Evolutionary conservation across 148 eudicot genomes (phyloP).

Genomic region (Rhododendron simsii): DNA sequence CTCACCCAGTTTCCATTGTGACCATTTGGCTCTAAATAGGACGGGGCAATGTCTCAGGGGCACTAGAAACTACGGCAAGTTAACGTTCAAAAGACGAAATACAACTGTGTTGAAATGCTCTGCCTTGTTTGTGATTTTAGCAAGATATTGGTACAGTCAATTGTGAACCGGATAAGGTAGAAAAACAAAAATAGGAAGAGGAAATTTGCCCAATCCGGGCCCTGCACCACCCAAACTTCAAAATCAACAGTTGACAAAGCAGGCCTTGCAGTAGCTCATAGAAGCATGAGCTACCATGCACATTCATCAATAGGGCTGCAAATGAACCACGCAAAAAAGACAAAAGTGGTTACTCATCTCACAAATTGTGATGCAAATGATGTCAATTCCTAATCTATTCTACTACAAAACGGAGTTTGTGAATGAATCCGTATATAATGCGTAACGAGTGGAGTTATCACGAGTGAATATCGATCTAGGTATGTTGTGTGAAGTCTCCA

Average conservation of each 20-base stretch:
- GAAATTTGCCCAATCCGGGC: not conserved
- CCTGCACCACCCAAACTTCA: not conserved
- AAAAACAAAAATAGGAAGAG: not conserved
- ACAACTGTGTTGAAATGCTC: not conserved
- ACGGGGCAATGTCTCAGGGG: not conserved
- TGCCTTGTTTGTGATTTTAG: not conserved
- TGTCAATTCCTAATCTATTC: no score
- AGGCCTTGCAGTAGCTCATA: not conserved
- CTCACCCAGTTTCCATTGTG: not conserved
- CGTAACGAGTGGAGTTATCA: no score
- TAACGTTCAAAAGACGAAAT: not conserved
- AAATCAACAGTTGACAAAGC: not conserved
- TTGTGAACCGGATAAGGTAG: not conserved
- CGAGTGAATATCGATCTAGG: no score
- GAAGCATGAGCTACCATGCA: no score
- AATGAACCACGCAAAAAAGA: no score
- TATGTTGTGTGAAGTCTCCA: no score
- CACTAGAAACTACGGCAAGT: not conserved
- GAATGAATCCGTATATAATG: no score
- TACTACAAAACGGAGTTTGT: no score
- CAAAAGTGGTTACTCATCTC: no score
- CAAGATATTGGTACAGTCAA: not conserved
- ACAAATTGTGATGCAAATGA: no score
- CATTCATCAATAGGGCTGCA: no score
- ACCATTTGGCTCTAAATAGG: not conserved